Evolutionary conservation across 164 flowering plant species (phyloP), one percentile per base, ranked within the genome.

Genomic region (Nymphaea colorata): DNA sequence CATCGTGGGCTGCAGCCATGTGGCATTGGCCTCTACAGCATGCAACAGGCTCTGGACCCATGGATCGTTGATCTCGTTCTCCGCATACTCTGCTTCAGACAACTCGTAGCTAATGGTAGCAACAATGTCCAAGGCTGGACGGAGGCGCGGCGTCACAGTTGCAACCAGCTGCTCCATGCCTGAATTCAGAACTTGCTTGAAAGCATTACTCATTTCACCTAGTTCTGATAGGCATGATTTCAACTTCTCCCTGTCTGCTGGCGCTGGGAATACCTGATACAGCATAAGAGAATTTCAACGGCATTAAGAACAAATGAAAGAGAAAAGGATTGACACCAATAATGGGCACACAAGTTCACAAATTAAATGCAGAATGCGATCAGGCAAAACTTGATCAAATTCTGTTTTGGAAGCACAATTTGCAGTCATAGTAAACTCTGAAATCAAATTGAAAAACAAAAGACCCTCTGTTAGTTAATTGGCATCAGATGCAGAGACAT

Each of bases 21-120:
- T 82, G 3, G 79, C 93, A 74, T 87, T 89, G 43, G 84, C 84
- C 77, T 89, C 97, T 53, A 93, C 96, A 6, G 87, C 83, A 71
- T 88, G 97, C 62, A 91, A 91, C 63, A 94, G 98, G 72, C 90
- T 85, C 75, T 89, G 98, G 14, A 94, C 96, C 98, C 98, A 94
- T 2, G 96, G 95, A 53, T 91, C 98, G 72, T 91, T 94, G 61
- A 91, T 85, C 72, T 94, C 97, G 67, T 94, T 94, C 61, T 91
- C 96, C 5, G 97, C 96, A 76, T 94, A 94, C 64, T 90, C 93
- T 42, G 87, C 82, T 74, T 94, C 98, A 3, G 97, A 88, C 42
- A 94, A 77, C 77, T 94, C 98, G 60, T 90, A 94, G 72, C 96
- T 86, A 60, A 91, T 82, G 67, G 88, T 84, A 55, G 86, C 95